These are phyloP conservation scores for Aspergillus japonicus DNA, from an alignment of 2,329 filamentous ascomycete species.

Conservation along the genomic window DNA sequence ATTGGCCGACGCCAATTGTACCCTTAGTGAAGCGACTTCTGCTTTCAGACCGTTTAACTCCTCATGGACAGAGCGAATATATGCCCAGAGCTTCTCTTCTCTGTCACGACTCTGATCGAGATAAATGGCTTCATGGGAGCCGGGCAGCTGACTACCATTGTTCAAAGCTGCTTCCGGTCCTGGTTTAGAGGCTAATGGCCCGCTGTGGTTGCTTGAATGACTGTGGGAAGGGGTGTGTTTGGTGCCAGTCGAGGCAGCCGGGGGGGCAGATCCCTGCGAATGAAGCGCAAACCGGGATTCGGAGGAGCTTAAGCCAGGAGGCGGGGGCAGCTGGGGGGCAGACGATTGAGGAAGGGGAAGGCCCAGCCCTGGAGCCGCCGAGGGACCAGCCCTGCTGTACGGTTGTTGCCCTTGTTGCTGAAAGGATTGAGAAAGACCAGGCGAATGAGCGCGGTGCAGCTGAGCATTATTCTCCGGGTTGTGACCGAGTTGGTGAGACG, in stretches of 20 bases:
- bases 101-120: conserved; percentile 34
- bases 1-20: conserved; percentile 39
- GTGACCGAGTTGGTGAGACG: conserved; percentile 40
- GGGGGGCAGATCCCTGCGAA: conserved; percentile 35
- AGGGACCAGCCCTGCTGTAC: conserved; percentile 27
- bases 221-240: conserved; percentile 38
- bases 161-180: conserved; percentile 27
- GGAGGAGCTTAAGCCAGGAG: conserved; percentile 43
- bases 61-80: conserved; percentile 45
- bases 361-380: conserved; percentile 27
- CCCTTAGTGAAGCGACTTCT: conserved; percentile 42
- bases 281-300: conserved; percentile 46
- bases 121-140: conserved; percentile 24
- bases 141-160: conserved; percentile 18
- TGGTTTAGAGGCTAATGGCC: conserved; percentile 26
- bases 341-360: conserved; percentile 40
- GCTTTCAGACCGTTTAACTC: conserved; percentile 41
- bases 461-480: conserved; percentile 35
- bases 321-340: conserved; percentile 45
- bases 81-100: conserved; percentile 45
- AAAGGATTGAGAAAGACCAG: conserved; percentile 43
- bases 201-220: conserved; percentile 36
- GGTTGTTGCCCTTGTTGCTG: conserved; percentile 40
- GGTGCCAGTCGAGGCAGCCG: conserved; percentile 32
- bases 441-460: conserved; percentile 45